Base-by-base conservation (phyloP, 768 basidiomycete genomes). In the Psilocybe sp. region DNA sequence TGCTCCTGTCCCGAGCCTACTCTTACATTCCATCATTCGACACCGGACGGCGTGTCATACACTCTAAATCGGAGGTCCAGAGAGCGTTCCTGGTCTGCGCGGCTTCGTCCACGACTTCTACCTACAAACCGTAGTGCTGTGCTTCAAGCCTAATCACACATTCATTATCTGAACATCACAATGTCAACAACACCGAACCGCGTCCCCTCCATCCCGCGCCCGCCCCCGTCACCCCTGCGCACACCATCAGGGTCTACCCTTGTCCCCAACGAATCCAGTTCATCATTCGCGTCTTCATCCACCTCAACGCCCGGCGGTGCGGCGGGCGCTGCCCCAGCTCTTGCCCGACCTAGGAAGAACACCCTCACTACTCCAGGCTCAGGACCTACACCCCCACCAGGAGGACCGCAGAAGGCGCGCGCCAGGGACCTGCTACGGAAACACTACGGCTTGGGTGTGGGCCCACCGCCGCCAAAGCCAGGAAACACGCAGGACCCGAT, bases 401-500 rank as follows among this genome's bases (percentile, higher is more conserved):
- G 62, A 2, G 23, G 23, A 7, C 23, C 3, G 23, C 67, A 66
- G 16, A 84, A 82, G 59, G 71, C 77, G 15, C 74, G 84, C 13
- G 91, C 91, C 11, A 75, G 86, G 56, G 89, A 92, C 62, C 64
- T 93, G 43, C 61, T 94, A 45, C 75, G 92, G 59, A 91, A 89
- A 56, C 92, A 95, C 61, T 95, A 95, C 75, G 90, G 91, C 5
- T 68, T 95, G 20, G 87, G 84, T 14, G 70, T 89, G n/a, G 85
- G 84, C 0, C 81, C 81, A 31, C 91, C 89, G 11, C 74, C 79
- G 3, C 79, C 88, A 16, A 59, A 74, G 1, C 73, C 77, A 1
- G 81, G 81, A 28, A 78, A 76, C 36, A 71, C 69, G 31, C 74
- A 75, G 46, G 91, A 92, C 64, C 87, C 89, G 12, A 89, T 92